Conservation (phyloP, 345 rosid species). For the Nasturtium officinale region DNA sequence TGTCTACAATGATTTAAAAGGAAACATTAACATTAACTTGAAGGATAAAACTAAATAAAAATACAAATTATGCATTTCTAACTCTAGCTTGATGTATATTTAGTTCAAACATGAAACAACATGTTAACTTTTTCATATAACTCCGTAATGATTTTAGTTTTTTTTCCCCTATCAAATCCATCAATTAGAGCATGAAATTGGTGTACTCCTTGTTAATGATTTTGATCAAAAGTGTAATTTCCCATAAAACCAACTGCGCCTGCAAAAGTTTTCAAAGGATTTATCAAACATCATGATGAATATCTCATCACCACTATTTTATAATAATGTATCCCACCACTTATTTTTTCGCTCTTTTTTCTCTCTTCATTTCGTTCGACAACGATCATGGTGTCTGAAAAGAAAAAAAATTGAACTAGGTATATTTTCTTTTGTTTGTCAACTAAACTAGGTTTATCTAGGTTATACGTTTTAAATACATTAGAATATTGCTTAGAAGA, state of each 20-base stretch:
- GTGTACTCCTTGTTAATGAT: slow-evolving; percentile 18
- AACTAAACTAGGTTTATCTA: background rate
- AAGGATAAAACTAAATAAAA: background rate
- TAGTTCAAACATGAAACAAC: background rate
- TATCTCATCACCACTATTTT: slow-evolving; percentile 40
- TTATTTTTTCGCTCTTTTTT: background rate
- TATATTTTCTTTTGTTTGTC: background rate
- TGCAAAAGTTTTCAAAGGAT: slow-evolving; percentile 33
- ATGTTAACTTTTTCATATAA: background rate
- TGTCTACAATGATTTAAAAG: background rate
- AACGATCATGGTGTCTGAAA: slow-evolving; percentile 7
- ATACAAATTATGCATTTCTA: background rate
- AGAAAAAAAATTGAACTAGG: background rate
- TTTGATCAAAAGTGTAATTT: slow-evolving; percentile 26
- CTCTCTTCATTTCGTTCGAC: slow-evolving; percentile 2
- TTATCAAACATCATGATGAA: slow-evolving; percentile 36
- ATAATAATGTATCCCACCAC: slow-evolving; percentile 31
- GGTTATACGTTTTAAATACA: background rate
- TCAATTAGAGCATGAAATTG: slow-evolving; percentile 14
- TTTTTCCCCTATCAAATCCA: background rate
- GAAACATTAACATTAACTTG: background rate
- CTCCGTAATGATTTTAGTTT: background rate
- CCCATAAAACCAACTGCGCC: slow-evolving; percentile 21
- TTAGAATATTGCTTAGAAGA: background rate
- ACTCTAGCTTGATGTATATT: background rate